Base-by-base conservation (phyloP, 768 basidiomycete species). In the Tylopilus vinaceipallidus region DNA sequence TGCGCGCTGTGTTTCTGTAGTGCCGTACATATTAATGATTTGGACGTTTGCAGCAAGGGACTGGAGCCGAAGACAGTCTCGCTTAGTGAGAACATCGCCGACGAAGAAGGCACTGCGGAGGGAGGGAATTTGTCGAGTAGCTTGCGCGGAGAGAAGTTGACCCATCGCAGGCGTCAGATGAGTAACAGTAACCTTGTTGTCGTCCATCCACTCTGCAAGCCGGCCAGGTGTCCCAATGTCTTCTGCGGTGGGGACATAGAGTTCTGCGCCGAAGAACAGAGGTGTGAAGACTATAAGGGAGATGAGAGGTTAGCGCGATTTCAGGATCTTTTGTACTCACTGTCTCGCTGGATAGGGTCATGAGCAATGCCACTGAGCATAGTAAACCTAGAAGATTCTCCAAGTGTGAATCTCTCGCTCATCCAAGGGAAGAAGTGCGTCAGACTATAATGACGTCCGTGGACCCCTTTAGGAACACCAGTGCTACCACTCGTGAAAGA, bases 401-500 rank as follows among this genome's bases (percentile, higher is more conserved):
- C 73, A 41, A 99, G 71, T 2, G 79, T 84, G 64, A 98, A 99
- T 26, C 84, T 72, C 64, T 91, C 73, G 19, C 88, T 87, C 97
- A 99, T 98, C 97, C 97, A 99, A 2, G 95, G 95, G 81, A 98
- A 98, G 79, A 98, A 99, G 66, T 98, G 97, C 0, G 97, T 99
- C 56, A 99, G 72, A 57, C 89, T 92, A 70, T 89, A 98, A 67
- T 99, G 97, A 38, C 97, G 75, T 0, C 97, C 97, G 53, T 81
- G 81, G 17, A 99, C 95, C n/a, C 95, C 95, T 73, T 99, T 98
- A 0, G 97, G 97, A 39, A 98, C 93, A 24, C 97, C 95, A 0
- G 97, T 99, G 59, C 91, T 94, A 45, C 97, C 97, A 58, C 89
- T 94, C 1, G 97, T 99, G 73, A 99, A 99, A 2, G 91, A 93